Base-by-base conservation (phyloP, 345 rosid species). In the Iberis pinnata region DNA sequence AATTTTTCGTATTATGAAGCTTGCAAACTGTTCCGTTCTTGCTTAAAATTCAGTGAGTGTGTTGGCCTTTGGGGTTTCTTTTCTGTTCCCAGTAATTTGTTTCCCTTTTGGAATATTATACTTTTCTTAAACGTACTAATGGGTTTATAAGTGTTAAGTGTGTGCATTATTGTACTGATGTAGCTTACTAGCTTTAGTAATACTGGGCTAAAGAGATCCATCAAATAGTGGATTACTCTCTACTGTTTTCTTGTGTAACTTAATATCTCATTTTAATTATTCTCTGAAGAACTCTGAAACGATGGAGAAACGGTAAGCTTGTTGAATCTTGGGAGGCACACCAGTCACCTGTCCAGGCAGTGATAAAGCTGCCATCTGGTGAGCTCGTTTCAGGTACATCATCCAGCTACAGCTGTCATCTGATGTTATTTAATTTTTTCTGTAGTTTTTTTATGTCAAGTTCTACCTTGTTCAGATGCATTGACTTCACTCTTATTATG, bases 301-400 rank as follows among this genome's bases (percentile, higher is more conserved):
- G 84, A 39, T 92, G 99, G 99, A 80, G 75, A 71, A 81, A 81
- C 56, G 95, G 90, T 12, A 78, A 81, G 58, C 71, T 71, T 65
- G 72, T 73, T 38, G 95, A 88, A 67, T 75, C 75, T 45, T 88
- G 95, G 99, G 89, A 81, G 70, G 94, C 95, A 25, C 97, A 92
- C 66, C 74, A 92, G 64, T 76, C 87, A 25, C 83, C 97, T 45
- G 48, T 92, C 29, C 97, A 88, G 72, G 77, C 99, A 33, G 78
- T 92, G 27, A 60, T 82, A 47, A 92, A 74, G 83, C 71, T 92
- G 37, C 76, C 88, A 43, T 83, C 99, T 8, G 97, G 97, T 29
- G 95, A 88, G 80, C 79, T 92, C 57, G 92, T 88, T 71, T 78
- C 97, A 72, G 95, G 97, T 89, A 58, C 43, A 36, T 35, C 31